phyloP scores from a whole-genome alignment of 2,329 filamentous ascomycete genomes.

The Boeremia exigua region DNA sequence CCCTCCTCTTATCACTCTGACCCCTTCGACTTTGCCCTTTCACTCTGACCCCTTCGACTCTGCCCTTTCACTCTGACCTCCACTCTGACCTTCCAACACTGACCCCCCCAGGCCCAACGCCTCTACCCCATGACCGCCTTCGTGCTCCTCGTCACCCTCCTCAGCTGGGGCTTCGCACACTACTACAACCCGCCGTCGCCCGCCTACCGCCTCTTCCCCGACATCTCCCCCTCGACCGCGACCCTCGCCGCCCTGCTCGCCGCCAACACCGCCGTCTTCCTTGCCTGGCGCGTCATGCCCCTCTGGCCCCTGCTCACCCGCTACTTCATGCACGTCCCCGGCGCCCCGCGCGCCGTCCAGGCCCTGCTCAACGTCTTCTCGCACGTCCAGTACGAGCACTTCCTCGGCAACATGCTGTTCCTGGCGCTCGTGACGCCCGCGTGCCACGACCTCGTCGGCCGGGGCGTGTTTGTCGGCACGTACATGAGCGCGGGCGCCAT shows the following conservation, averaged over 20 bases:
- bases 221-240: constrained; percentile 41
- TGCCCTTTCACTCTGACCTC: too few relatives aligned
- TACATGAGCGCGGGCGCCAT: constrained; percentile 44
- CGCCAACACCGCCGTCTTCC: constrained; percentile 64
- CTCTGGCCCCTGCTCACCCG: constrained; percentile 71
- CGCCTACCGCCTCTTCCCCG: constrained; percentile 42
- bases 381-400: constrained; percentile 68
- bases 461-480: constrained; percentile 44
- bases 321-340: constrained; percentile 55
- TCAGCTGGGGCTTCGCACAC: constrained; percentile 37
- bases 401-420: constrained; percentile 66
- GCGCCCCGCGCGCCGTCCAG: constrained; percentile 67
- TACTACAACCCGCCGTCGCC: constrained; percentile 42
- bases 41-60: too few relatives aligned
- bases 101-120: constrained; percentile 36
- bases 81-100: too few relatives aligned
- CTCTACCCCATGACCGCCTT: constrained; percentile 47
- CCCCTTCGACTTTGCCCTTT: too few relatives aligned
- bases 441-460: constrained; percentile 44
- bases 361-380: constrained; percentile 72
- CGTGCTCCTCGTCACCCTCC: constrained; percentile 33
- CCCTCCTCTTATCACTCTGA: too few relatives aligned
- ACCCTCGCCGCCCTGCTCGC: constrained; percentile 66
- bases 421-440: constrained; percentile 70
- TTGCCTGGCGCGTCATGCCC: constrained; percentile 68